Evolutionary conservation across 352 stramenopile genomes (phyloP), one percentile per base, ranked within the genome.

Genomic region (Elongisporangium anandrum): DNA sequence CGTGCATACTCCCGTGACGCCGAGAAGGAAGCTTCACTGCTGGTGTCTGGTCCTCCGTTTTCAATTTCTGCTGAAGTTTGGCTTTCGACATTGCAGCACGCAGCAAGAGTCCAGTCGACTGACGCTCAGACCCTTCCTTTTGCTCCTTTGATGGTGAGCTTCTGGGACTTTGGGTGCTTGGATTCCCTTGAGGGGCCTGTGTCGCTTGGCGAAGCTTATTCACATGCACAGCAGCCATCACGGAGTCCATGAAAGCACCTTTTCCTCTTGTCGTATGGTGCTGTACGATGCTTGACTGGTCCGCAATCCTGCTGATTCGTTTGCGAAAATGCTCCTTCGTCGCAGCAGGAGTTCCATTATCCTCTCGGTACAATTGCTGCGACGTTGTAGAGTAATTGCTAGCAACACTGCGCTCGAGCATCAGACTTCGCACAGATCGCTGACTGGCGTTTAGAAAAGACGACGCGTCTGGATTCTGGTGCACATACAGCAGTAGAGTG

Each of bases 381-480:
- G 77, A 90, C 0, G 80, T 85, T 24, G 77, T 90, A 26, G 77
- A 83, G 66, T 87, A 87, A 52, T 90, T 87, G 56, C 77, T 90
- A 12, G 70, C 73, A 57, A 90, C 75, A 53, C 70, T 78, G 49
- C 61, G 69, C 64, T 90, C 77, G 0, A 88, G 64, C 56, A 79
- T 72, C 1, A 81, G 54, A 57, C 75, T 90, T 23, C 78, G 70
- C 17, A 88, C 71, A 1, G 75, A 84, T 0, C 74, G 77, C 49
- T 85, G 75, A 26, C 75, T 87, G 5, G 74, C 77, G n/a, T 84
- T 62, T 24, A 85, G 54, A 13, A 83, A 61, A 0, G 65, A 69
- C 2, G 68, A 53, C 2, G 72, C 63, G 22, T 88, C 72, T 10
- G 83, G 63, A 29, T 66, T 75, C 49, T 75, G 65, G 0, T 61